Evolutionary conservation across 148 eudicot genomes (phyloP).

Genomic region (Arctostaphylos glauca): DNA sequence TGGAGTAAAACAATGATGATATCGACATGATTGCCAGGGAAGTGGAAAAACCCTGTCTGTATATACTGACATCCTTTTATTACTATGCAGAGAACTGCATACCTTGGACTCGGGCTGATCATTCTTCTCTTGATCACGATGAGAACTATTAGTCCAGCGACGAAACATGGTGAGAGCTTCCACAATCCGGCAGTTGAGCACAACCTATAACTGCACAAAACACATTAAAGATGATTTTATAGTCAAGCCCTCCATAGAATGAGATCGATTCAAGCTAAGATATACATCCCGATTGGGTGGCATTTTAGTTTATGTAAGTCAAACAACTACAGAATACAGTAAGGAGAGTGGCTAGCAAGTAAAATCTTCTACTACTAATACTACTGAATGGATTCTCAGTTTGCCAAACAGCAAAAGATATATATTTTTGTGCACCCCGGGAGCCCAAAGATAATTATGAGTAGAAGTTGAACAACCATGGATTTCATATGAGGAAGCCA

Average conservation of each 20-base stretch:
- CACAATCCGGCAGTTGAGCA: conserved; percentile 11
- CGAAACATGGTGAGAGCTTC: conserved; percentile 30
- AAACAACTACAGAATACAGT: neutral
- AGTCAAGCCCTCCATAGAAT: neutral
- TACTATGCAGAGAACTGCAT: neutral
- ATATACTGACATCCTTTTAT: neutral
- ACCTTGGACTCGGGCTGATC: conserved; percentile 33
- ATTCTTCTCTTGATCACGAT: conserved; percentile 23
- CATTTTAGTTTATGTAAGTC: conserved; percentile 3
- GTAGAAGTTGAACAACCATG: neutral
- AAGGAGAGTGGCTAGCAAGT: neutral
- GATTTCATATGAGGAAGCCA: neutral
- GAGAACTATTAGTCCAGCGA: conserved; percentile 25
- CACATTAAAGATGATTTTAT: neutral
- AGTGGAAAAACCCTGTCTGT: neutral
- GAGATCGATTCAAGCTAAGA: too few relatives aligned
- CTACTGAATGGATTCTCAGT: neutral
- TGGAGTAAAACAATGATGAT: neutral
- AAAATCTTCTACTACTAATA: neutral
- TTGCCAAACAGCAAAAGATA: neutral
- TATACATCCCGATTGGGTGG: too few relatives aligned
- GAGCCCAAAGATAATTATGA: neutral
- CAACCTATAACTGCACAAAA: conserved; percentile 3
- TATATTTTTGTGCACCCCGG: neutral
- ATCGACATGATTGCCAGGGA: neutral